Percentiles rank a stretch among this genome's conserved stretches.
These are phyloP conservation scores for Solanum paucissectum DNA, from an alignment of 257 asterid genomes.

Conservation along the genomic window DNA sequence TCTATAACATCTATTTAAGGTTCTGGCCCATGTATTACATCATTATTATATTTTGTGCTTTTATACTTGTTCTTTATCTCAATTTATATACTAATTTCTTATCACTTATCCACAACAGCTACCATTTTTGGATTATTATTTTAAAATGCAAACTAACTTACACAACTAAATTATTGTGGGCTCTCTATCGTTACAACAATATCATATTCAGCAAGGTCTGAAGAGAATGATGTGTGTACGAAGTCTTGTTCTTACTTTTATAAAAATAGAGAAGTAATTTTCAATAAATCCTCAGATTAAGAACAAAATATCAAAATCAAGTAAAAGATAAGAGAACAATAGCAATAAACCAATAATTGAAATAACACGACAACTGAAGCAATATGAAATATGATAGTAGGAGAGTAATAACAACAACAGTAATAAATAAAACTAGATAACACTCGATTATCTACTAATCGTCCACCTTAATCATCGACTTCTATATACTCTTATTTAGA, in stretches of 20 bases:
- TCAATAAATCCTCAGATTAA: background rate
- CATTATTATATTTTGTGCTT: background rate
- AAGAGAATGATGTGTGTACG: background rate
- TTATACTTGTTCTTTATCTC: background rate
- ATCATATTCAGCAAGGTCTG: background rate
- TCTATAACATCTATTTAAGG: background rate
- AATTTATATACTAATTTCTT: background rate
- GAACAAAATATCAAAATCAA: background rate
- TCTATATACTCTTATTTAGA: background rate
- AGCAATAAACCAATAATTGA: background rate
- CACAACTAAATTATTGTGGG: background rate
- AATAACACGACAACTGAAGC: too few relatives aligned
- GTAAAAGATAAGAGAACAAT: background rate
- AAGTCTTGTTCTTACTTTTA: background rate
- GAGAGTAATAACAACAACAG: background rate
- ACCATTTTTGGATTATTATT: background rate
- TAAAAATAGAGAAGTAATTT: accelerated
- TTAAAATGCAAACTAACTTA: background rate
- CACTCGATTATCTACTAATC: background rate
- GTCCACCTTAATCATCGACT: background rate
- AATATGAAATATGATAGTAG: too few relatives aligned
- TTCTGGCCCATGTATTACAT: background rate
- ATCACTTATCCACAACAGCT: background rate
- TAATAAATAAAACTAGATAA: background rate
- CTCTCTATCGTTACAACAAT: background rate